Evolutionary conservation across 2,329 filamentous ascomycete species (phyloP), one percentile per base, ranked within the genome.

Genomic region (Thielaviopsis ethacetica): DNA sequence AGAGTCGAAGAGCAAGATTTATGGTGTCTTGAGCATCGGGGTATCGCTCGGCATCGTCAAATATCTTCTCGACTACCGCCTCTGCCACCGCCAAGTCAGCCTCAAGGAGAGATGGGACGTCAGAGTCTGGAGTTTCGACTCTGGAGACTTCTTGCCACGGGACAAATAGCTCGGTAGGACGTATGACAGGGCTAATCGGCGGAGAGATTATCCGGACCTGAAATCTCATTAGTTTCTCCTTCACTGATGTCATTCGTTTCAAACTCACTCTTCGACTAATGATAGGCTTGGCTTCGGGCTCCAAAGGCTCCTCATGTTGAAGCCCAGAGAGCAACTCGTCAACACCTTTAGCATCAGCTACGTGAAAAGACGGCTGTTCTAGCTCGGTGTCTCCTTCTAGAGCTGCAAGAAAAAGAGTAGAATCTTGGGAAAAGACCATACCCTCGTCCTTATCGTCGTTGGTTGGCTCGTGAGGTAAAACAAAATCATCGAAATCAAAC

Each of bases 71-170:
- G n/a, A 56, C 53, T 24, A 49, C 47, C 10, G 34, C 53, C 47
- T 56, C 50, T 7, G 59, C 59, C 12, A 5, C 34, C 15, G 53
- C 53, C n/a, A 58, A 27, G 19, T 61, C 59, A 15, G 49, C 34
- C 13, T 58, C 56, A 17, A 61, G 19, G 17, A 61, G 53, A 21
- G 59, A 58, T 22, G 53, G n/a, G 15, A 59, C n/a, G 34, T 54
- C 53, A n/a, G 56, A 61, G 47, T 53, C 56, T 17, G 59, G 59
- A 6, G 56, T 59, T n/a, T 44, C 15, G 34, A 61, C 49, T n/a
- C 53, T 53, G 30, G 56, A 49, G 30, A 54, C 50, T 19, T 51
- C 26, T 49, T 59, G 44, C 56, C 56, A 61, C 10, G 59, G 56
- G 22, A 53, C 22, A 44, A 59, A 61, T 6, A 34, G 38, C 15